These are phyloP conservation scores for Coemansia umbellata DNA, from an alignment of 192 early-diverging fungal species.

Conservation along the genomic window DNA sequence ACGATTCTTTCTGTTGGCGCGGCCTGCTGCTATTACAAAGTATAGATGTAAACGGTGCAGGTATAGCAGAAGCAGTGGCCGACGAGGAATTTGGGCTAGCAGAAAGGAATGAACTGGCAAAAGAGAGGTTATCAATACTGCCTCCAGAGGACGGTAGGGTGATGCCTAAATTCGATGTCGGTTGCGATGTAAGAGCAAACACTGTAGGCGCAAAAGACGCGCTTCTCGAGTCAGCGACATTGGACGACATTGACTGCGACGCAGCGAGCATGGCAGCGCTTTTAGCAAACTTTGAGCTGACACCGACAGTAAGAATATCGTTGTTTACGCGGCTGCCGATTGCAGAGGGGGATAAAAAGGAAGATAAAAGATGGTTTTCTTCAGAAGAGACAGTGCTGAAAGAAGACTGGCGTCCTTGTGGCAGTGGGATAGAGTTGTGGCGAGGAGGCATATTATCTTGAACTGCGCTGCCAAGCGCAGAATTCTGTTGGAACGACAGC, in stretches of 20 bases:
- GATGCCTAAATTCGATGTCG: too few relatives aligned
- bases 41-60: too few relatives aligned
- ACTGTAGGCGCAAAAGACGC: background rate
- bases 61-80: too few relatives aligned
- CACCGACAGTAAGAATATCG: background rate
- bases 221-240: background rate
- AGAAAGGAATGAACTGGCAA: background rate
- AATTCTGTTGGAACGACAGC: slow-evolving; percentile 7
- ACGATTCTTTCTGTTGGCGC: slow-evolving; percentile 3
- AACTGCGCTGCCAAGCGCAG: slow-evolving; percentile 7
- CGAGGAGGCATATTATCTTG: slow-evolving; percentile 7
- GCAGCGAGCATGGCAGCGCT: background rate
- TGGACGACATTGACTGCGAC: background rate
- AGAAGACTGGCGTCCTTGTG: slow-evolving; percentile 15
- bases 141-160: background rate
- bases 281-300: background rate
- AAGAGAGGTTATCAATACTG: background rate
- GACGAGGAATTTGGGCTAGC: too few relatives aligned
- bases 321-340: background rate
- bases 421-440: slow-evolving; percentile 32
- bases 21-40: too few relatives aligned
- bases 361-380: too few relatives aligned
- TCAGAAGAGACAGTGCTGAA: background rate
- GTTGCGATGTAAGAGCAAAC: too few relatives aligned
- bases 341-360: too few relatives aligned